Conservation (phyloP, 129 eudicot species). For the Lactuca saligna region DNA sequence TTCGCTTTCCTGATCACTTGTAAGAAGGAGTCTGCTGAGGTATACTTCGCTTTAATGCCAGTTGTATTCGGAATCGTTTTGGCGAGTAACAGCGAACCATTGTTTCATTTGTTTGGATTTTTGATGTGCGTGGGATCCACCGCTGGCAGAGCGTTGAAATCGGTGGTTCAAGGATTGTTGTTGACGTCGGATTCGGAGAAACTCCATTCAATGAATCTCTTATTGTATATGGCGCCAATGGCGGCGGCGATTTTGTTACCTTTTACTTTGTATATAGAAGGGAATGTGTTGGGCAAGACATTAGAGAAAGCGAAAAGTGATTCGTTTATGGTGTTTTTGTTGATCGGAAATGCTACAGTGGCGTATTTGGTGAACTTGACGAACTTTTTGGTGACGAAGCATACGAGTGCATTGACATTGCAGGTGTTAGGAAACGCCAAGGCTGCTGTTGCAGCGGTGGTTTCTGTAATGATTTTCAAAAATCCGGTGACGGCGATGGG, state of each 20-base stretch:
- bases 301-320: conserved; percentile 51
- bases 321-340: conserved; percentile 52
- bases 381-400: conserved; percentile 66
- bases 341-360: conserved; percentile 59
- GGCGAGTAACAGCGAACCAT: conserved; percentile 74
- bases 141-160: conserved; percentile 67
- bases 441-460: conserved; percentile 69
- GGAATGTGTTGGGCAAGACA: conserved; percentile 54
- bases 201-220: conserved; percentile 61
- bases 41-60: conserved; percentile 56
- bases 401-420: conserved; percentile 69
- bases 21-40: conserved; percentile 59
- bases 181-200: conserved; percentile 60
- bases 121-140: conserved; percentile 57
- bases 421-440: conserved; percentile 73
- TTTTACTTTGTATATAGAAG: conserved; percentile 61
- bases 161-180: conserved; percentile 67
- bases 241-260: conserved; percentile 60
- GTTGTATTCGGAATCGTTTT: conserved; percentile 66
- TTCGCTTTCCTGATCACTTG: conserved; percentile 67
- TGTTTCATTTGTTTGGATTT: conserved; percentile 63
- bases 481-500: conserved; percentile 84
- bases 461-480: conserved; percentile 63
- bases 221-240: conserved; percentile 73
- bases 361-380: conserved; percentile 74